A percentile compares a stretch with the other conserved stretches of the same genome.
Conservation (phyloP, 2,329 filamentous ascomycete species). For the Leptodontidium sp. region DNA sequence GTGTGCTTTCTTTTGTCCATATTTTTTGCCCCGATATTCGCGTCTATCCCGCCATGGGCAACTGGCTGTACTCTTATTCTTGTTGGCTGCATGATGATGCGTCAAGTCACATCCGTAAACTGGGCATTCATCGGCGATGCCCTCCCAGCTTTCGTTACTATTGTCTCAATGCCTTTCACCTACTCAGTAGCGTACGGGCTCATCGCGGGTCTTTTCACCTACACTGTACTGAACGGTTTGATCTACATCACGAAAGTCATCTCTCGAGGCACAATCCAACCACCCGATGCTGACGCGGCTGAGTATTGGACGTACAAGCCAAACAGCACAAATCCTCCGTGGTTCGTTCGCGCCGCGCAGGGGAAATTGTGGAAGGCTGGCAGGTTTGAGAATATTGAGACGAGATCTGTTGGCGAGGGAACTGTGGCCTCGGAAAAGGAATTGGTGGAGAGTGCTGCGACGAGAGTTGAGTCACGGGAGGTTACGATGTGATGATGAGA, state of each 20-base stretch:
- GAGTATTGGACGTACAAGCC: conserved; percentile 63
- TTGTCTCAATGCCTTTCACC: conserved; percentile 79
- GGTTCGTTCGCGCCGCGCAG: conserved; percentile 54
- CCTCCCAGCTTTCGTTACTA: conserved; percentile 77
- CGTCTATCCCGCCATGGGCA: conserved; percentile 80
- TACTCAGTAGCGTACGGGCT: conserved; percentile 82
- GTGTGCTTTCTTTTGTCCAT: conserved; percentile 75
- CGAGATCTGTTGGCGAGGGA: conserved; percentile 16
- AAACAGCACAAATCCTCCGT: conserved; percentile 60
- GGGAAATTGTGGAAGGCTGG: conserved; percentile 36
- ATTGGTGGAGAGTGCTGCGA: conserved; percentile 32
- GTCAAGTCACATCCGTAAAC: conserved; percentile 77
- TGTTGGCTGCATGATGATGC: conserved; percentile 80
- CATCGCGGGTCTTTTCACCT: conserved; percentile 68
- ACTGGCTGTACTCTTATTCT: conserved; percentile 78
- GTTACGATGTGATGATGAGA: conserved; percentile 11
- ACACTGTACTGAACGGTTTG: conserved; percentile 61
- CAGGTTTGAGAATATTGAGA: conserved; percentile 24
- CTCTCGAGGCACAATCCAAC: conserved; percentile 56
- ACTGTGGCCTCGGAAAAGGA: conserved; percentile 39
- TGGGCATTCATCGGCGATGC: conserved; percentile 81
- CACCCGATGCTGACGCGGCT: conserved; percentile 61
- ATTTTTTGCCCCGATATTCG: conserved; percentile 80
- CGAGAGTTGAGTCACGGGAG: conserved; percentile 11
- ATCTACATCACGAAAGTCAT: conserved; percentile 59